These are phyloP conservation scores for Gnetum montanum DNA, from an alignment of 75 land plant genomes.

Conservation along the genomic window DNA sequence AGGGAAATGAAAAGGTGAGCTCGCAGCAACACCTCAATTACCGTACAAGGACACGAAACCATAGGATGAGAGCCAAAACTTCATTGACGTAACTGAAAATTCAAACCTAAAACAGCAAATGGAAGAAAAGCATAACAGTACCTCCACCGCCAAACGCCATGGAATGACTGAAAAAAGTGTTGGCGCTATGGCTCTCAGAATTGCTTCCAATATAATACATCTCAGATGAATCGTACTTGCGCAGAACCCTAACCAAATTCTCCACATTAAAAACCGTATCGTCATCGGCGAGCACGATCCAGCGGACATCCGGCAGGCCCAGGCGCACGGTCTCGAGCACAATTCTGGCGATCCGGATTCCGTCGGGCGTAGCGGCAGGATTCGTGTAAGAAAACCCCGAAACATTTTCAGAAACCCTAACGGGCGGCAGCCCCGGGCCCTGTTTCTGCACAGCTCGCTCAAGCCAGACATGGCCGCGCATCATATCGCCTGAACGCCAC, in stretches of 20 bases:
- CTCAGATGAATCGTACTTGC: constrained; percentile 34
- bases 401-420: constrained; percentile 49
- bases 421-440: constrained; percentile 18
- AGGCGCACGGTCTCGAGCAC: constrained; percentile 31
- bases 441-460: constrained; percentile 16
- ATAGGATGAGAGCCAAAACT: too few species aligned
- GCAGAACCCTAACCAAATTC: constrained; percentile 37
- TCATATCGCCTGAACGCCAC: constrained; percentile 43
- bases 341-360: constrained; percentile 49
- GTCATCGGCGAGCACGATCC: constrained; percentile 58
- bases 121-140: too few species aligned
- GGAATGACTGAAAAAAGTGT: constrained; percentile 52
- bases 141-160: constrained; percentile 86
- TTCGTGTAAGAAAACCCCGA: constrained; percentile 50
- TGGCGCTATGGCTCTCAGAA: constrained; percentile 69
- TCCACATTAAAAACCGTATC: constrained; percentile 50
- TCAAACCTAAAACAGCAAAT: too few species aligned
- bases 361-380: constrained; percentile 46
- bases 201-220: constrained; percentile 39
- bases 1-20: too few species aligned
- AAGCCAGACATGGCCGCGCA: constrained; percentile 51
- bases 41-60: too few species aligned
- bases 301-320: constrained; percentile 33
- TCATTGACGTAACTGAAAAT: too few species aligned
- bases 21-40: too few species aligned